These are phyloP conservation scores for Ceratorhiza oryzae-sativae DNA, from an alignment of 1,284 basidiomycete genomes.

Conservation along the genomic window DNA sequence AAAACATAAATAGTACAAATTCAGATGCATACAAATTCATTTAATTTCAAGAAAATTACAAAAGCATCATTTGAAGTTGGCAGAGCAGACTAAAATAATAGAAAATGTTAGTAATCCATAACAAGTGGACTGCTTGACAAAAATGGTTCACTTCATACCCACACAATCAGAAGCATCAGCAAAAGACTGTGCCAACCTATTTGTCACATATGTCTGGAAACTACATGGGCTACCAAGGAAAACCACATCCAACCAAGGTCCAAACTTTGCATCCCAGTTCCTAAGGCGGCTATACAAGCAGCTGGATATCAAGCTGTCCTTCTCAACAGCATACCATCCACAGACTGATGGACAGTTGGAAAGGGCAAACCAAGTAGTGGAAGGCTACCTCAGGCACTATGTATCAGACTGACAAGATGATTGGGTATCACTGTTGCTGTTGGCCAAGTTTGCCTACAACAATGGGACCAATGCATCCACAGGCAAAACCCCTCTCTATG, in stretches of 20 bases:
- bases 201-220: conserved; percentile 18
- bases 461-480: conserved; percentile 36
- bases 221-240: conserved; percentile 1
- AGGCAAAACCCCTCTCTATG: conserved; percentile 46
- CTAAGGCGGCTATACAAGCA: conserved; percentile 40
- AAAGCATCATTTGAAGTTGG: too few species aligned
- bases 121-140: background rate
- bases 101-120: too few species aligned
- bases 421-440: conserved; percentile 42
- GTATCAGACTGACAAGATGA: conserved; percentile 42
- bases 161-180: background rate
- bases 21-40: too few species aligned
- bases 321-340: conserved; percentile 49
- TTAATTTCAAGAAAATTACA: too few species aligned
- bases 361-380: conserved; percentile 48
- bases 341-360: conserved; percentile 52
- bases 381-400: conserved; percentile 44
- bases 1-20: too few species aligned
- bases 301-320: conserved; percentile 41
- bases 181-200: background rate
- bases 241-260: conserved; percentile 29
- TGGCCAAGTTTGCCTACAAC: conserved; percentile 45
- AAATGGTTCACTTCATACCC: background rate
- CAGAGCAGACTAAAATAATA: too few species aligned
- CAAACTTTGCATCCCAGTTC: conserved; percentile 45